Percentiles rank a stretch among this genome's conserved stretches.
These are phyloP conservation scores for Aureobasidium melanogenum DNA, from an alignment of 2,329 filamentous ascomycete species.

Conservation along the genomic window DNA sequence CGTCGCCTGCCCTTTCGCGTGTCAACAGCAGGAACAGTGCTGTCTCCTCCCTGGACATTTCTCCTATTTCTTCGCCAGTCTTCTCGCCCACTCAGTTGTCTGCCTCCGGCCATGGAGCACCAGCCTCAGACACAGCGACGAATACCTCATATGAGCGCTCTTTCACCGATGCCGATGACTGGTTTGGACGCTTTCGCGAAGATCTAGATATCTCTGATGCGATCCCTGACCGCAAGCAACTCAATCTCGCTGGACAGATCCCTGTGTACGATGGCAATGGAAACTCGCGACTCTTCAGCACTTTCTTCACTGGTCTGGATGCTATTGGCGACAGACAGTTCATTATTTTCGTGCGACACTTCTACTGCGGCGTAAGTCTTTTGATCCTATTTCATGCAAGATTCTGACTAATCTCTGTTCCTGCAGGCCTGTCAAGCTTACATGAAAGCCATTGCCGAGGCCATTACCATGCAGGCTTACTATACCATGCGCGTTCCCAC, in stretches of 20 bases:
- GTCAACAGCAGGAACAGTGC: slow-evolving; percentile 9
- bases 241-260: slow-evolving; percentile 26
- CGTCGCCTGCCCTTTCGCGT: slow-evolving; percentile 6
- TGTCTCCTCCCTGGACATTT: slow-evolving; percentile 5
- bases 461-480: slow-evolving; percentile 28
- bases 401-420: not conserved
- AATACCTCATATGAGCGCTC: not conserved
- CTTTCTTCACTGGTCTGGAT: slow-evolving; percentile 47
- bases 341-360: slow-evolving; percentile 33
- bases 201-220: slow-evolving; percentile 24
- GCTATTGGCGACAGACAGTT: slow-evolving; percentile 29
- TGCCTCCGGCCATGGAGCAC: not conserved
- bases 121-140: slow-evolving; percentile 5
- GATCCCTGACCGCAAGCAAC: slow-evolving; percentile 24
- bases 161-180: slow-evolving; percentile 23
- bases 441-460: slow-evolving; percentile 25
- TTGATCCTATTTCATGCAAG: too few species aligned
- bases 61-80: slow-evolving; percentile 4
- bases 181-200: slow-evolving; percentile 26
- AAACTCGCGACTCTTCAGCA: slow-evolving; percentile 52
- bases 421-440: slow-evolving; percentile 29
- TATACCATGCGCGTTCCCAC: slow-evolving; percentile 28
- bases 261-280: slow-evolving; percentile 53
- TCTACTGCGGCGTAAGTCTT: slow-evolving; percentile 30
- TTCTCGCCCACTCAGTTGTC: slow-evolving; percentile 7